phyloP scores from a whole-genome alignment of 768 basidiomycete genomes.

The Tubosaeta brunneosetosa region DNA sequence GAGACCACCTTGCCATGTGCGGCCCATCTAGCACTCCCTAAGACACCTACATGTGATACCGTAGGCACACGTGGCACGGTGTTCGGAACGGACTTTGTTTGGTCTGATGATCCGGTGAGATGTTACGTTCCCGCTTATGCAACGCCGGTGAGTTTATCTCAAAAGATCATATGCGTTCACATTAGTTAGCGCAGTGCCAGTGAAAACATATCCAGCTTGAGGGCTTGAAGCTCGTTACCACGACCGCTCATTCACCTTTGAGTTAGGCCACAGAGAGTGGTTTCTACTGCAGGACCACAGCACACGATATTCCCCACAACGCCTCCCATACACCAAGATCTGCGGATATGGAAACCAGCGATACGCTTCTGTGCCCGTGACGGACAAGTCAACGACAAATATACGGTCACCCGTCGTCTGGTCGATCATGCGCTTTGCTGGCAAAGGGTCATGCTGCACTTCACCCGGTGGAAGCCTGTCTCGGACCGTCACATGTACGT shows the following conservation, averaged over 20 bases:
- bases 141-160: not conserved
- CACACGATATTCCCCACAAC: not conserved
- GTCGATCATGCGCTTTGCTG: not conserved
- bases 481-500: not conserved
- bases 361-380: not conserved
- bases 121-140: not conserved
- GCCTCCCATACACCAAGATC: not conserved
- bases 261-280: not conserved
- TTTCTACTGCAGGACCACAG: not conserved
- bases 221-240: not conserved
- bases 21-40: not conserved
- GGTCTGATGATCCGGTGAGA: not conserved
- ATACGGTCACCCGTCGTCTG: not conserved
- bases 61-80: not conserved
- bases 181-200: not conserved
- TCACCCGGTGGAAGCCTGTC: not conserved
- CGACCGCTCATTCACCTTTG: not conserved
- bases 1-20: not conserved
- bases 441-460: not conserved
- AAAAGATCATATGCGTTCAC: not conserved
- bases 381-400: not conserved
- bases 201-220: not conserved
- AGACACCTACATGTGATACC: not conserved
- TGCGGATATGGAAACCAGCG: not conserved
- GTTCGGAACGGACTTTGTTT: not conserved